These are phyloP conservation scores for Boletus huronensis DNA, from an alignment of 768 basidiomycete genomes.

Conservation along the genomic window DNA sequence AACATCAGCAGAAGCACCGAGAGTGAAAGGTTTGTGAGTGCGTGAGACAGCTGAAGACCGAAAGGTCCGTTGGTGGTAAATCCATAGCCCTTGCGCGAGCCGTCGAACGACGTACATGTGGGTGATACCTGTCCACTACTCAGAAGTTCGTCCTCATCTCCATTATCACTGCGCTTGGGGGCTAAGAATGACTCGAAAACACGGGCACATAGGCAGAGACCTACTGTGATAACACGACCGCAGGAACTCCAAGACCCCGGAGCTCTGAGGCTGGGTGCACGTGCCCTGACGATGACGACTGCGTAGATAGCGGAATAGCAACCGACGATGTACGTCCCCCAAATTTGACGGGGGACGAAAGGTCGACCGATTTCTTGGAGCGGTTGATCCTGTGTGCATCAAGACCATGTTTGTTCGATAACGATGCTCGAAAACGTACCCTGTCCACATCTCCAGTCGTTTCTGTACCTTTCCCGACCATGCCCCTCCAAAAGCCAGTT, in stretches of 20 bases:
- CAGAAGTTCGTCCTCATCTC: constrained; percentile 63
- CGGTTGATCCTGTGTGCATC: constrained; percentile 32
- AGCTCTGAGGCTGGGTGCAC: constrained; percentile 25
- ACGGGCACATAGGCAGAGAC: not conserved
- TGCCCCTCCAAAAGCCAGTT: constrained; percentile 32
- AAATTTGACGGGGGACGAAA: constrained; percentile 22
- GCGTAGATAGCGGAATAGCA: constrained; percentile 31
- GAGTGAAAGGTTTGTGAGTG: constrained; percentile 18
- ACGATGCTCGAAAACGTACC: constrained; percentile 31
- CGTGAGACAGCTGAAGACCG: constrained; percentile 23
- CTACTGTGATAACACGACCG: constrained; percentile 41
- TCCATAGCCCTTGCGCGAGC: constrained; percentile 6
- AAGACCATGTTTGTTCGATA: not conserved
- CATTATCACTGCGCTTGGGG: constrained; percentile 19
- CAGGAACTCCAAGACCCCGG: constrained; percentile 32
- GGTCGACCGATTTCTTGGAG: constrained; percentile 30
- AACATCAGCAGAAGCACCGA: constrained; percentile 29
- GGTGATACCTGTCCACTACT: constrained; percentile 81
- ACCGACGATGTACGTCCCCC: constrained; percentile 27
- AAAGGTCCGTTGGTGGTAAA: constrained; percentile 2
- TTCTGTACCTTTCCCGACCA: constrained; percentile 44
- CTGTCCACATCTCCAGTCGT: constrained; percentile 48
- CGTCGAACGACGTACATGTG: constrained; percentile 43
- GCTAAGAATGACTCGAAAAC: not conserved
- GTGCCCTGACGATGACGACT: constrained; percentile 35